Conservation (phyloP, 73 alveolate species). For the Paramecium caudatum region DNA sequence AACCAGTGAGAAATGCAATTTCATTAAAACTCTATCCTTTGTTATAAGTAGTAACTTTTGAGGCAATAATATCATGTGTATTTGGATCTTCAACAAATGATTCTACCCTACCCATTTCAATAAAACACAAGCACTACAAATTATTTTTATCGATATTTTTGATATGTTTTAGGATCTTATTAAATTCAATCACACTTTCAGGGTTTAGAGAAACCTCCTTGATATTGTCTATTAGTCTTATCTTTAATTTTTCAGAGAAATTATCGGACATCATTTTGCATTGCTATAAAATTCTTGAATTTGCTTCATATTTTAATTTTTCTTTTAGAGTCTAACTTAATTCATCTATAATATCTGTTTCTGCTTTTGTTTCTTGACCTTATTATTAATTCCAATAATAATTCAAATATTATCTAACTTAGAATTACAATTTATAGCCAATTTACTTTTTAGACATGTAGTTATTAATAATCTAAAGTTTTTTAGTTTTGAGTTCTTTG, state of each 20-base stretch:
- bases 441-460: conserved; percentile 66
- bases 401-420: conserved; percentile 57
- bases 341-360: conserved; percentile 58
- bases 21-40: background rate
- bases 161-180: background rate
- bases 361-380: conserved; percentile 29
- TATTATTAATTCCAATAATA: conserved; percentile 67
- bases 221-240: conserved; percentile 49
- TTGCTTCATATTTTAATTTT: conserved; percentile 68
- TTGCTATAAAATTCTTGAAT: conserved; percentile 29
- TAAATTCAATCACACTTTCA: conserved; percentile 42
- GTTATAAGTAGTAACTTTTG: background rate
- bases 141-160: background rate
- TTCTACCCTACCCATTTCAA: conserved; percentile 2
- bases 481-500: conserved; percentile 3
- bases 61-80: background rate
- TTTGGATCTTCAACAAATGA: background rate
- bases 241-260: conserved; percentile 58
- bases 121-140: conserved; percentile 12
- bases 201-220: conserved; percentile 19
- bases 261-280: background rate
- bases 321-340: conserved; percentile 40
- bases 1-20: conserved; percentile 29
- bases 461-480: conserved; percentile 34
- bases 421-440: background rate